Evolutionary conservation across 1,284 basidiomycete genomes (phyloP), one percentile per base, ranked within the genome.

Genomic region (Pascua guehoae): DNA sequence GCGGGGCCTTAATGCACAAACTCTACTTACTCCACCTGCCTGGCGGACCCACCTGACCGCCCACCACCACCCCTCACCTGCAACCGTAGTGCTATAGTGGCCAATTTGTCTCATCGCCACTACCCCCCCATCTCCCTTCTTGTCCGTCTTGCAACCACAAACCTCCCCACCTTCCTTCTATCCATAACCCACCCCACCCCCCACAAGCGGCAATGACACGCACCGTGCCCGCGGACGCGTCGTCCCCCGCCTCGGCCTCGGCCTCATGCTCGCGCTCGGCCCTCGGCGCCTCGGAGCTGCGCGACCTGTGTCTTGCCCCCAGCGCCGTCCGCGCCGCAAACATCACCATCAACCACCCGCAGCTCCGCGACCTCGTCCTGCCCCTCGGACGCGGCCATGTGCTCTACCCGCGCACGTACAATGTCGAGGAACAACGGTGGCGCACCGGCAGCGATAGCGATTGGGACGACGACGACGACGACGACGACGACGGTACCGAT

Each of bases 301-400:
- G 70, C 9, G 74, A 76, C 54, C 48, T 74, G 11, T 57, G 61
- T 8, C 65, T 72, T 24, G 46, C 53, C 10, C 74, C 74, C 0
- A 58, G 66, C 0, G 37, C 59, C 8, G 58, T 75, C 16, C 64
- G 65, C 36, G 50, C 66, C 9, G 73, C 73, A 0, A 55, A 60
- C 36, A 66, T 76, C 24, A 73, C 72, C 14, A 75, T 75, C 46
- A 68, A 75, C 41, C 76, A 78, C 60, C 74, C 75, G 12, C 76
- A 78, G 55, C 61, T 78, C 4, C 60, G 76, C 9, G 76, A 78
- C 62, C 62, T 78, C 8, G 66, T 78, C 43, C 60, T 74, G 9
- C 71, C 74, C 9, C 61, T 71, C 3, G 66, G 60, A 10, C 53
- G 69, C 15, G 71, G 69, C 0, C 54, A 66, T 42, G 65, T 75